Evolutionary conservation across 2,329 filamentous ascomycete species (phyloP).

Genomic region (Penicillium paneum): DNA sequence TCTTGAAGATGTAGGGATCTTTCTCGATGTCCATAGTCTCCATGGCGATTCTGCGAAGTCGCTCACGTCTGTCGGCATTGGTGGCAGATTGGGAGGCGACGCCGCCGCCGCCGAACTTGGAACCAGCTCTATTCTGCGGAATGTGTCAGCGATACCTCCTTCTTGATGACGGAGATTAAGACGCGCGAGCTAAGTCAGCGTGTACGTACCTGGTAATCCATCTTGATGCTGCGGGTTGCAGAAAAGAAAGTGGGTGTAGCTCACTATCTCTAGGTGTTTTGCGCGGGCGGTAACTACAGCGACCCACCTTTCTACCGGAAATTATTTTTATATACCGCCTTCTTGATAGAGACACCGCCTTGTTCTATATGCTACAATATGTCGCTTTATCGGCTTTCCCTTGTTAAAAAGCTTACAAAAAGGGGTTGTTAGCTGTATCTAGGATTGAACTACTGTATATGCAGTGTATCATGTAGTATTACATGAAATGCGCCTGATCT

Average conservation of each 20-base stretch:
- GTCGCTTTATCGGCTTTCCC: neutral
- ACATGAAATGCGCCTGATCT: neutral
- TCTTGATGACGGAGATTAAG: too few relatives aligned
- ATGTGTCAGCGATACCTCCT: constrained; percentile 5
- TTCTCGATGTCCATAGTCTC: constrained; percentile 99
- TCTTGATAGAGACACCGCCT: neutral
- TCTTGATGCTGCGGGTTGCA: constrained; percentile 22
- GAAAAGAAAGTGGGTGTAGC: constrained; percentile 10
- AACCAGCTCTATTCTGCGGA: constrained; percentile 82
- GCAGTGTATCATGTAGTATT: neutral
- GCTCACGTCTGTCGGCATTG: constrained; percentile 95
- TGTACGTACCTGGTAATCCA: constrained; percentile 52
- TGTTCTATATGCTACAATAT: neutral
- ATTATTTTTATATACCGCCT: neutral
- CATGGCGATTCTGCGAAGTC: constrained; percentile 93
- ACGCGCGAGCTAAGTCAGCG: too few relatives aligned
- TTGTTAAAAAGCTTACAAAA: neutral
- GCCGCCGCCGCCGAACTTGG: constrained; percentile 96
- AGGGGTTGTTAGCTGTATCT: neutral
- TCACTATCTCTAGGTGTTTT: constrained; percentile 11
- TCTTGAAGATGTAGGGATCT: constrained; percentile 99
- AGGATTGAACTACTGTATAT: too few relatives aligned
- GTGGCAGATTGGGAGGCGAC: constrained; percentile 90
- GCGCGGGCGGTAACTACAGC: neutral
- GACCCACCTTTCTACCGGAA: constrained; percentile 1